Conservation (phyloP, 805 yeast species). For the Candida nonsorbophila region DNA sequence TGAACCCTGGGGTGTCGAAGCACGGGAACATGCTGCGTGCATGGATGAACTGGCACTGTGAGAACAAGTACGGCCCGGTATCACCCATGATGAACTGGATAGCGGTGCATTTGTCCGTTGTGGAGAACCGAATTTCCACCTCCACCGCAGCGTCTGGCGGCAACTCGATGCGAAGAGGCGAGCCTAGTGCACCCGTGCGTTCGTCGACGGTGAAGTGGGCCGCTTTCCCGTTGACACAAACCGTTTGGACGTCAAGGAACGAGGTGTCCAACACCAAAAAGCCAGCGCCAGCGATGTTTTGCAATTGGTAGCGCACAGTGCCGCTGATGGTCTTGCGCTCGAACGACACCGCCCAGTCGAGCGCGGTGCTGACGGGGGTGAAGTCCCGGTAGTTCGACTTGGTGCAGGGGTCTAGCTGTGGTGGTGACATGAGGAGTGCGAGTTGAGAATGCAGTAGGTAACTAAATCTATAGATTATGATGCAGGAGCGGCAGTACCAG, state of each 20-base stretch:
- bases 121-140: conserved; percentile 15
- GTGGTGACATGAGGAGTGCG: too few relatives aligned
- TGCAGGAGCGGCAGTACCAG: background rate
- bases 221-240: conserved; percentile 13
- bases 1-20: conserved; percentile 31
- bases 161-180: conserved; percentile 1
- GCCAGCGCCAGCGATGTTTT: conserved; percentile 1
- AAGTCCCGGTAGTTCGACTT: conserved; percentile 23
- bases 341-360: conserved; percentile 19
- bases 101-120: conserved; percentile 29
- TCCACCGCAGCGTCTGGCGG: conserved; percentile 2
- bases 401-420: conserved; percentile 24
- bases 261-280: conserved; percentile 22
- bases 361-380: conserved; percentile 12
- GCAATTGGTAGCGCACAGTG: conserved; percentile 15
- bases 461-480: too few relatives aligned
- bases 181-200: too few relatives aligned
- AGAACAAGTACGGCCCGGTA: conserved; percentile 28
- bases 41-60: conserved; percentile 33
- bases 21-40: conserved; percentile 33
- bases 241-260: conserved; percentile 13
- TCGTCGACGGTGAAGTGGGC: conserved; percentile 8
- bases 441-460: too few relatives aligned
- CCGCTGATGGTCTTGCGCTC: conserved; percentile 18
- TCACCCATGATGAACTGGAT: conserved; percentile 30